Conservation (phyloP, 2,329 filamentous ascomycete genomes). For the Aureobasidium subglaciale region DNA sequence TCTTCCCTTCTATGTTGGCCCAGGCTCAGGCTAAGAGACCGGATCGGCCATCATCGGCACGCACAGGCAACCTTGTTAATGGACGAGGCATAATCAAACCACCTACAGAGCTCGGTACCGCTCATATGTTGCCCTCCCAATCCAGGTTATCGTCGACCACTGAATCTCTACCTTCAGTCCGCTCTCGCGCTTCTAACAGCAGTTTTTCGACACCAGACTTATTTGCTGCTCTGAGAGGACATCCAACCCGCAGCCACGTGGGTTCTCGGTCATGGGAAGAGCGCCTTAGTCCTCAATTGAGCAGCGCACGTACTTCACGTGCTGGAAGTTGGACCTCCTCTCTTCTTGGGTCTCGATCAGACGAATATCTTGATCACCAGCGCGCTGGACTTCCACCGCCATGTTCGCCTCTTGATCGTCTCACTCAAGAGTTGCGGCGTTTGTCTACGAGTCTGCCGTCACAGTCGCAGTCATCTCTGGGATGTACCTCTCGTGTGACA, state of each 20-base stretch:
- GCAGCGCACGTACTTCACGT: not conserved
- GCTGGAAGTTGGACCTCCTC: not conserved
- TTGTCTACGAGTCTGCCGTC: constrained; percentile 17
- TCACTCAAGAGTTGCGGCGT: constrained; percentile 25
- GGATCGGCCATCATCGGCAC: not conserved
- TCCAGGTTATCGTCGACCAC: not conserved
- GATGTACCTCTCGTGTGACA: not conserved
- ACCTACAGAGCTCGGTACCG: not conserved
- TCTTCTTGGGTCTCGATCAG: not conserved
- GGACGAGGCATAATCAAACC: not conserved
- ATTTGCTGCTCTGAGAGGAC: not conserved
- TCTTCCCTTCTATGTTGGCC: not conserved
- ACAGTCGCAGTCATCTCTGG: not conserved
- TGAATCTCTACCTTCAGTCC: not conserved
- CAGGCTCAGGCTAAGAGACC: not conserved
- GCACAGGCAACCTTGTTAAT: not conserved
- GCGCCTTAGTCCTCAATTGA: not conserved
- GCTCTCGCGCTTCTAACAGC: not conserved
- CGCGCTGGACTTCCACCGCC: constrained; percentile 17
- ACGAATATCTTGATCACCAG: not conserved
- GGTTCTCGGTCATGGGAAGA: not conserved
- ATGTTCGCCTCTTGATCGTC: constrained; percentile 27
- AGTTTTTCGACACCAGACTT: not conserved
- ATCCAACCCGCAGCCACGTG: not conserved
- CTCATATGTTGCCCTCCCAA: not conserved